Evolutionary conservation across 225 moss, liverwort and hornwort genomes (phyloP), one percentile per base, ranked within the genome.

Genomic region (Lunularia cruciata): DNA sequence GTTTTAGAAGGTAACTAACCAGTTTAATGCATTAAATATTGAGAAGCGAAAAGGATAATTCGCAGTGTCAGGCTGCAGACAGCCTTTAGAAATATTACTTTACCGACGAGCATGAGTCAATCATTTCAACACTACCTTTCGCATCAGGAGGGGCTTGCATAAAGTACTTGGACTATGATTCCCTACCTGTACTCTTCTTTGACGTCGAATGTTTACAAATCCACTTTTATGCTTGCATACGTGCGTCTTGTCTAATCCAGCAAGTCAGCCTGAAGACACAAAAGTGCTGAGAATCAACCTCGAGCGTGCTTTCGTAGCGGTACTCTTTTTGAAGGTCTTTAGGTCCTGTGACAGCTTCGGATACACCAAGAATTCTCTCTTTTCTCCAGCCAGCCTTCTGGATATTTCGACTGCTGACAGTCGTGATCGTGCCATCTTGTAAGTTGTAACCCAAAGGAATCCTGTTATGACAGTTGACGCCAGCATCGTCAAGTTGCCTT

Each of bases 201-300:
- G n/a, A n/a, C n/a, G n/a, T n/a, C n/a, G n/a, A n/a, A n/a, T n/a
- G n/a, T n/a, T n/a, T n/a, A n/a, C n/a, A n/a, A n/a, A n/a, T n/a
- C n/a, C n/a, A n/a, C n/a, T n/a, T n/a, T n/a, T 27, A 28, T 54
- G 54, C 54, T 54, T 54, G 23, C 54, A 54, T 20, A 3, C 54
- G 54, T 54, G 54, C 54, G 54, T 54, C 26, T 54, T 54, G 54
- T 54, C 54, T 27, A n/a, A n/a, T n/a, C n/a, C n/a, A 28, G 26
- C 27, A 28, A 54, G 20, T 12, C 2, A 26, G 27, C 54, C 23
- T 54, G 54, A 8, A 54, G 54, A 27, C 54, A 28, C 54, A 54
- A 23, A 54, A 27, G 54, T 10, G 54, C 54, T 27, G 26, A 28
- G 26, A 54, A 54, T 23, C 26, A 27, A 27, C 54, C 54, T 54